phyloP scores from a whole-genome alignment of 306 rosid genomes.

The Calophaca sinica region DNA sequence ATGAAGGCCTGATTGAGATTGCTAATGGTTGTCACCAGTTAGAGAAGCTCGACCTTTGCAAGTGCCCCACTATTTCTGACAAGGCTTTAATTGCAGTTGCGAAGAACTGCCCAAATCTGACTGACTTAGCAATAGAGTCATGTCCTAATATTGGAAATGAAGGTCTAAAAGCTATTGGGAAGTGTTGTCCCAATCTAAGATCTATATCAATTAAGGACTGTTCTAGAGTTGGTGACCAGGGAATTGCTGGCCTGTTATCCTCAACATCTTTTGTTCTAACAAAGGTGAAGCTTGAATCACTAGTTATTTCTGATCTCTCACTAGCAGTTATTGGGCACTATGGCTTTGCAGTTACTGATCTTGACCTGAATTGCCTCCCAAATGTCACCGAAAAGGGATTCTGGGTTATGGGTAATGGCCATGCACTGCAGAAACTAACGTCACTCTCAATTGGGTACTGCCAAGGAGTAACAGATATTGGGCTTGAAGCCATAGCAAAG shows the following conservation, averaged over 20 bases:
- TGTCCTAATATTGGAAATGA: slow-evolving; percentile 79
- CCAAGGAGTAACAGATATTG: slow-evolving; percentile 78
- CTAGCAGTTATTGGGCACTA: slow-evolving; percentile 94
- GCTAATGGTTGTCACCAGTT: slow-evolving; percentile 70
- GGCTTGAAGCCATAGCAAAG: slow-evolving; percentile 76
- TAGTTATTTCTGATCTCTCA: slow-evolving; percentile 80
- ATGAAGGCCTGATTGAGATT: slow-evolving; percentile 84
- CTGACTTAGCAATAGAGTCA: slow-evolving; percentile 74
- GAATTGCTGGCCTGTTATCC: slow-evolving; percentile 72
- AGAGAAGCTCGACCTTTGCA: slow-evolving; percentile 80
- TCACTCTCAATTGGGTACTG: slow-evolving; percentile 71
- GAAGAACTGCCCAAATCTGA: slow-evolving; percentile 70
- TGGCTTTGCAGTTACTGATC: slow-evolving; percentile 73
- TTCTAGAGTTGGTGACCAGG: slow-evolving; percentile 75
- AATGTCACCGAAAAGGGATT: slow-evolving; percentile 84
- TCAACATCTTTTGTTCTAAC: slow-evolving; percentile 60
- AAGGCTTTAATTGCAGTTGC: slow-evolving; percentile 78
- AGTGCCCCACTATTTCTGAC: slow-evolving; percentile 73
- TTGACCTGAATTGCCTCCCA: slow-evolving; percentile 66
- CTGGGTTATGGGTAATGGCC: slow-evolving; percentile 93
- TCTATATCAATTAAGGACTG: slow-evolving; percentile 73
- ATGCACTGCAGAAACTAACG: slow-evolving; percentile 81
- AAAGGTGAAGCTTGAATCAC: slow-evolving; percentile 79
- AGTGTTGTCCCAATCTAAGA: slow-evolving; percentile 68
- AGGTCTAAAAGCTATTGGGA: slow-evolving; percentile 82